Percentiles rank a stretch among this genome's conserved stretches.
Evolutionary conservation across 2,329 filamentous ascomycete species (phyloP).

Genomic region (Epichloe coenophiala): DNA sequence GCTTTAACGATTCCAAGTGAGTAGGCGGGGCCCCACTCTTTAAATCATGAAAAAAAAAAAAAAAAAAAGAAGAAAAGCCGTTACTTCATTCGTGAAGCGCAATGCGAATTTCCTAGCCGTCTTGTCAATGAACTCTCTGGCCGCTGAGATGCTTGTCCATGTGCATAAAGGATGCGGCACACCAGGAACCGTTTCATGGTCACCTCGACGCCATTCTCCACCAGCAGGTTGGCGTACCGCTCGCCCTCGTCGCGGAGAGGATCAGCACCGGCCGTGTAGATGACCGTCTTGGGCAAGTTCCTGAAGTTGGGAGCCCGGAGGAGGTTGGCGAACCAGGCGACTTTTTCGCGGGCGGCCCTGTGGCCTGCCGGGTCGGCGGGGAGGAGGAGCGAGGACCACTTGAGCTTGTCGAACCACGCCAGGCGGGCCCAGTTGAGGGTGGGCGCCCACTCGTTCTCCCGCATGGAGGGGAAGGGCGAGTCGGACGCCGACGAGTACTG

Average conservation of each 20-base stretch:
- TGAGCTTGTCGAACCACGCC: conserved; percentile 25
- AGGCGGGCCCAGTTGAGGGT: conserved; percentile 30
- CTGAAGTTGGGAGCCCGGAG: conserved; percentile 21
- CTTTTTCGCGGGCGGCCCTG: conserved; percentile 7
- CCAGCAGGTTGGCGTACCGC: conserved; percentile 28
- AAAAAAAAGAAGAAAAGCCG: too few species aligned
- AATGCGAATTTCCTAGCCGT: conserved; percentile 19
- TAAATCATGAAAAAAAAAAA: too few species aligned
- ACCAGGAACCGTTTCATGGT: conserved; percentile 30
- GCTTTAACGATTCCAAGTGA: too few species aligned
- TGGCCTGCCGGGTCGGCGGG: conserved; percentile 6
- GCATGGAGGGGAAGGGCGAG: conserved; percentile 26
- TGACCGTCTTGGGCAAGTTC: conserved; percentile 23
- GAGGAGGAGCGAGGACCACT: conserved; percentile 15
- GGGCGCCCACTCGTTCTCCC: conserved; percentile 26
- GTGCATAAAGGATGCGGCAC: conserved; percentile 36
- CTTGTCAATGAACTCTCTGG: conserved; percentile 19
- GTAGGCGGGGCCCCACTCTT: too few species aligned
- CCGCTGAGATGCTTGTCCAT: conserved; percentile 27
- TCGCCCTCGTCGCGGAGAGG: conserved; percentile 36
- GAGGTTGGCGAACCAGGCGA: conserved; percentile 19
- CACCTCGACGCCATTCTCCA: conserved; percentile 31
- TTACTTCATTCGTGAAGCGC: conserved; percentile 9
- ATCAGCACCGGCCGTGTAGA: conserved; percentile 30
- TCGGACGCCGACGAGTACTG: conserved; percentile 20